phyloP scores from a whole-genome alignment of 2,329 filamentous ascomycete genomes.

The Cadophora gregata region DNA sequence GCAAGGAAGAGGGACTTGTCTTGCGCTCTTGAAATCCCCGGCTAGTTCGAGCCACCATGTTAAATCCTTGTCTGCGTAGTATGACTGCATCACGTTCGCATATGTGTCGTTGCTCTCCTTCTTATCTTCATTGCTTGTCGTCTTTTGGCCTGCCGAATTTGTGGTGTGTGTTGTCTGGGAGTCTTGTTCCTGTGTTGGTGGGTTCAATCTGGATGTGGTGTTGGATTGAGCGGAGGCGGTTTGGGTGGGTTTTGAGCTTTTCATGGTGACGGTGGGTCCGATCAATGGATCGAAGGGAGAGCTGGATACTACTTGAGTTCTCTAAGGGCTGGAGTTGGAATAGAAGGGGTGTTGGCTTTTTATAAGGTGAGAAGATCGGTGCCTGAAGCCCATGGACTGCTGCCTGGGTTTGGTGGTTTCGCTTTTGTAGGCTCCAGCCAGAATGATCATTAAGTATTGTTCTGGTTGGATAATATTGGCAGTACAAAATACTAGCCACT shows the following conservation, averaged over 20 bases:
- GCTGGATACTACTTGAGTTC: background rate
- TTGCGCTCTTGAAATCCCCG: conserved; percentile 22
- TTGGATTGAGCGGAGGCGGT: background rate
- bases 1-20: conserved; percentile 22
- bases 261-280: background rate
- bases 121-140: background rate
- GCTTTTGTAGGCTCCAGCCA: background rate
- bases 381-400: background rate
- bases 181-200: background rate
- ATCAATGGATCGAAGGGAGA: background rate
- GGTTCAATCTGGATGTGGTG: background rate
- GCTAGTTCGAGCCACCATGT: conserved; percentile 30
- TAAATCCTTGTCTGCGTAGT: conserved; percentile 28
- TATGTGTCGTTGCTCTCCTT: background rate
- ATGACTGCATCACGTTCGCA: conserved; percentile 4
- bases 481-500: too few species aligned
- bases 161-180: background rate
- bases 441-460: too few species aligned
- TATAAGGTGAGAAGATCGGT: background rate
- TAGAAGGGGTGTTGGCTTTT: background rate
- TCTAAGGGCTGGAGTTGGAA: background rate
- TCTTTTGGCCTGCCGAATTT: too few species aligned
- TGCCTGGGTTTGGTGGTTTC: conserved; percentile 10
- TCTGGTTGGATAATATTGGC: too few species aligned
- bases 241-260: background rate